Percentiles rank a stretch among this genome's conserved stretches.
Evolutionary conservation across 306 rosid species (phyloP).

Genomic region (Alnus glutinosa): DNA sequence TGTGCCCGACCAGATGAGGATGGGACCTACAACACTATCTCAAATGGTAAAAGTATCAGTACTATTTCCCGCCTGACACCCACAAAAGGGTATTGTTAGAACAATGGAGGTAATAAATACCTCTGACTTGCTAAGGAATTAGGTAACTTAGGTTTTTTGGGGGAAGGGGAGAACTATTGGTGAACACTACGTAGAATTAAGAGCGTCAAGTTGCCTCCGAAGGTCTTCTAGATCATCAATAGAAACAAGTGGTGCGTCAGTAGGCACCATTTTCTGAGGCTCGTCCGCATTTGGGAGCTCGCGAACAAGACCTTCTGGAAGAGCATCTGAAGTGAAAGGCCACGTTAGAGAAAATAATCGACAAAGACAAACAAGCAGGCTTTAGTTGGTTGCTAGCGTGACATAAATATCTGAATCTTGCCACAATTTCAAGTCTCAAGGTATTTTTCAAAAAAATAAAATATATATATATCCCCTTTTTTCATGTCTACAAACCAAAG

Average conservation of each 20-base stretch:
- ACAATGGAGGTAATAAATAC: background rate
- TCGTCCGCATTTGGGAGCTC: constrained; percentile 90
- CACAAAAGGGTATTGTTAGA: background rate
- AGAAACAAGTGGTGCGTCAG: constrained; percentile 37
- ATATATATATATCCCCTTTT: background rate
- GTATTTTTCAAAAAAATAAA: background rate
- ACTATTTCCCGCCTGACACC: background rate
- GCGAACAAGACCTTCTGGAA: constrained; percentile 89
- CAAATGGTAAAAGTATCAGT: background rate
- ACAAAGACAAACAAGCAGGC: background rate
- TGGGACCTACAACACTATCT: background rate
- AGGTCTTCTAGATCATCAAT: constrained; percentile 82
- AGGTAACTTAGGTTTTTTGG: background rate
- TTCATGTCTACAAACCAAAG: background rate
- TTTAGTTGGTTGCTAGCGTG: background rate
- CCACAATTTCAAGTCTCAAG: background rate
- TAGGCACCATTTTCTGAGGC: constrained; percentile 27
- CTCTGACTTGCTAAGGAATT: background rate
- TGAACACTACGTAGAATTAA: constrained; percentile 54
- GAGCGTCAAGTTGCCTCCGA: constrained; percentile 79
- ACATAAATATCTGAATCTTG: background rate
- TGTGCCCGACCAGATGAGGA: too few relatives aligned
- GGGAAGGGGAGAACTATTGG: background rate
- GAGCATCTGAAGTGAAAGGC: constrained; percentile 49
- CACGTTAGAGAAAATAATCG: constrained; percentile 1